Conservation (phyloP, 257 asterid species). For the Capsicum rhomboideum region DNA sequence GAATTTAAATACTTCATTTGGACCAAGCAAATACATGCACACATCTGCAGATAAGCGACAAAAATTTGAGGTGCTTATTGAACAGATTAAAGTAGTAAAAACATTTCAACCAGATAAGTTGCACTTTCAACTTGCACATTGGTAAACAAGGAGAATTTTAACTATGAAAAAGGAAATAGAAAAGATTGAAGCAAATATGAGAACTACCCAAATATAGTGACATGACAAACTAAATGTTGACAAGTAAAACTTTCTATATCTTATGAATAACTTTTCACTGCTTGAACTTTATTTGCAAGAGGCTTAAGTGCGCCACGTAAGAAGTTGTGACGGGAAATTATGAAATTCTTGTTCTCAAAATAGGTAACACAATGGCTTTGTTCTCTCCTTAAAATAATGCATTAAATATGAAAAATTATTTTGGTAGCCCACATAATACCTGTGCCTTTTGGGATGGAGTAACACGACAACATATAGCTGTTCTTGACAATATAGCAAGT, state of each 20-base stretch:
- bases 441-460: constrained; percentile 99
- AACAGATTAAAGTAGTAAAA: neutral
- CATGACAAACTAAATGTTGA: neutral
- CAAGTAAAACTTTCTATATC: neutral
- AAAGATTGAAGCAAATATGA: neutral
- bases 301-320: neutral
- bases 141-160: neutral
- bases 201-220: neutral
- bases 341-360: neutral
- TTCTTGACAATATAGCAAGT: constrained; percentile 82
- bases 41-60: neutral
- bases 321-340: neutral
- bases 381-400: neutral
- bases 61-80: neutral
- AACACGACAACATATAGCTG: constrained; percentile 98
- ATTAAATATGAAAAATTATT: neutral
- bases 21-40: neutral
- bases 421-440: constrained; percentile 32
- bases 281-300: neutral
- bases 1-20: neutral
- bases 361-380: neutral
- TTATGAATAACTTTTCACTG: neutral
- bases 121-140: neutral
- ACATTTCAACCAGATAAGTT: neutral
- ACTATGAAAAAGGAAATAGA: neutral